These are phyloP conservation scores for Alternaria sp. DNA, from an alignment of 2,329 filamentous ascomycete genomes.

Conservation along the genomic window DNA sequence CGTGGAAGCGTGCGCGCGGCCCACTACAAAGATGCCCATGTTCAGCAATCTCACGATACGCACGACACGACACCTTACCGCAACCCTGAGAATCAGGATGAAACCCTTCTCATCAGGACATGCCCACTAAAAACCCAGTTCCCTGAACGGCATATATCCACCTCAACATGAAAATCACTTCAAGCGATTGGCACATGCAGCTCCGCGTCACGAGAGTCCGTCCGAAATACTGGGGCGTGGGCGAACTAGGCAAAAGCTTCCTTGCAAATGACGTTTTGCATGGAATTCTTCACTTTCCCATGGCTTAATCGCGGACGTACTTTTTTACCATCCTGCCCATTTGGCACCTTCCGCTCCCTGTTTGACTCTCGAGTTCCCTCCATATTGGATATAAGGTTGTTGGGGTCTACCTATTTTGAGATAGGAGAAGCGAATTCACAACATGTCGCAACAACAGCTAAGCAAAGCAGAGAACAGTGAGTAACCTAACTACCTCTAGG, in stretches of 20 bases:
- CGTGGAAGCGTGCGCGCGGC: neutral
- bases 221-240: constrained; percentile 10
- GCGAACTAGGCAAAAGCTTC: constrained; percentile 25
- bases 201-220: constrained; percentile 4
- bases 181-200: constrained; percentile 10
- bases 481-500: neutral
- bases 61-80: constrained; percentile 14
- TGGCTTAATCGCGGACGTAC: constrained; percentile 12
- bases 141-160: neutral
- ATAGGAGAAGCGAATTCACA: constrained; percentile 2
- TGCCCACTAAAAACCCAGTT: constrained; percentile 1
- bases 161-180: constrained; percentile 8
- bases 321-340: constrained; percentile 9
- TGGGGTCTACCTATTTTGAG: neutral
- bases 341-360: constrained; percentile 1
- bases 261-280: constrained; percentile 32
- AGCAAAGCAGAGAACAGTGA: constrained; percentile 15
- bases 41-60: constrained; percentile 11
- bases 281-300: constrained; percentile 36
- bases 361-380: constrained; percentile 1
- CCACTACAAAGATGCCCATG: constrained; percentile 15
- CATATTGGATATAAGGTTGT: constrained; percentile 2
- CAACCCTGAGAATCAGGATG: constrained; percentile 15
- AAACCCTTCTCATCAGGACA: constrained; percentile 7
- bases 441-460: constrained; percentile 23